Evolutionary conservation across 2,329 filamentous ascomycete genomes (phyloP), one percentile per base, ranked within the genome.

Genomic region (Verticillium zaregamsianum): DNA sequence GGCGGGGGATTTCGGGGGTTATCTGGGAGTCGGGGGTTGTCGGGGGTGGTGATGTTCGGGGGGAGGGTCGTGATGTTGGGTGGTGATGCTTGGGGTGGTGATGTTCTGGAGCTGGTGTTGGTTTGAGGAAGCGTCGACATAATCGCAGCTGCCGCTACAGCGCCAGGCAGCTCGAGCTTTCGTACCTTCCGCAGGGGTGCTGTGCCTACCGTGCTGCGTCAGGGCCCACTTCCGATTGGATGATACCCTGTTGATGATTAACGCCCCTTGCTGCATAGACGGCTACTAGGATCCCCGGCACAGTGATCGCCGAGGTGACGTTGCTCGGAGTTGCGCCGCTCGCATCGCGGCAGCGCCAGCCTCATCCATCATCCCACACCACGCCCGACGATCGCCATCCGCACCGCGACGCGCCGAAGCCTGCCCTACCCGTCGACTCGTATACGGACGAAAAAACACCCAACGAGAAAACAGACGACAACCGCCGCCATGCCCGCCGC

Each of bases 401-500:
- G 23, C 54, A 56, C 14, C 54, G 14, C 23, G n/a, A 9, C 52
- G 11, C 39, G 39, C 39, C 15, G 12, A 40, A 40, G n/a, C 12
- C 39, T 40, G 39, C 39, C 7, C 3, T 17, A 7, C 4, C n/a
- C 39, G 39, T 7, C n/a, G 2, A 2, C 15, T 7, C 15, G 5
- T 6, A 12, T 2, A 7, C 17, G 40, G 17, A 15, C 17, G 40
- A 49, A 20, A 45, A 23, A 4, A 49, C 33, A 20, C 40, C 40
- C 40, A 23, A 5, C 40, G n/a, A 25, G 25, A 3, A 25, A 15
- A 20, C n/a, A 9, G 17, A 2, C n/a, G n/a, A 5, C 40, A 28
- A 33, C 67, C 64, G 64, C 67, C 79, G 82, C 71, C 66, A 86
- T 87, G 84, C 76, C 84, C 80, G 86, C 91, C 82, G 93, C 95